phyloP scores from a whole-genome alignment of 345 rosid genomes.

The Boechera retrofracta region DNA sequence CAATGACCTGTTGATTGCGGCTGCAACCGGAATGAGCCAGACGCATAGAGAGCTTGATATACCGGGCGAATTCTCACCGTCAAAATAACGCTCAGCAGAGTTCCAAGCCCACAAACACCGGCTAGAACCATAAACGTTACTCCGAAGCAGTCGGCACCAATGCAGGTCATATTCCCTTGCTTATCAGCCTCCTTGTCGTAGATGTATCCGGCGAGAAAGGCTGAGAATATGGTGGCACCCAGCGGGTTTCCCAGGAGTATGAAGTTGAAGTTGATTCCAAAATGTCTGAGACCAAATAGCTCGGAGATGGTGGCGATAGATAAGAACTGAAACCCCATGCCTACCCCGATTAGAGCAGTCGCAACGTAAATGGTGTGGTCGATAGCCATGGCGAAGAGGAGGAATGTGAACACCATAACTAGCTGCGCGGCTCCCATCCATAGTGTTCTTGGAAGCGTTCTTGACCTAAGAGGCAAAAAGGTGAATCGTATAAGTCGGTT shows the following conservation, averaged over 20 bases:
- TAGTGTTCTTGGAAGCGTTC: conserved; percentile 72
- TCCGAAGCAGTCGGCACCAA: conserved; percentile 84
- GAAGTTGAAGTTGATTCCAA: conserved; percentile 86
- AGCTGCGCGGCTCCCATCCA: conserved; percentile 73
- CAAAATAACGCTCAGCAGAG: conserved; percentile 65
- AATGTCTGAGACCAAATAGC: conserved; percentile 87
- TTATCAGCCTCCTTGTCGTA: conserved; percentile 86
- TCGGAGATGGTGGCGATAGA: conserved; percentile 85
- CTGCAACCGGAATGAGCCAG: conserved; percentile 75
- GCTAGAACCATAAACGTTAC: conserved; percentile 82
- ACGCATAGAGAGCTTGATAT: conserved; percentile 82
- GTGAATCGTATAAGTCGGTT: not conserved
- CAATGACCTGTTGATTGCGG: conserved; percentile 44
- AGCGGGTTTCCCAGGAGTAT: conserved; percentile 81
- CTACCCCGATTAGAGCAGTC: conserved; percentile 71
- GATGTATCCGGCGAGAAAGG: conserved; percentile 73
- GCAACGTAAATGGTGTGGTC: conserved; percentile 64
- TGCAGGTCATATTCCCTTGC: conserved; percentile 77
- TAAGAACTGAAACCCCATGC: conserved; percentile 73
- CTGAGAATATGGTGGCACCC: conserved; percentile 93
- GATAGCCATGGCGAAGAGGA: conserved; percentile 64
- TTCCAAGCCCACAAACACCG: conserved; percentile 71
- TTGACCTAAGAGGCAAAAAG: conserved; percentile 52
- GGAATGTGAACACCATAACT: conserved; percentile 62
- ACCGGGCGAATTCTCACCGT: conserved; percentile 83